Percentiles rank a stretch among this genome's conserved stretches.
These are phyloP conservation scores for Herpetomonas muscarum DNA, from an alignment of 208 protist genomes.

Conservation along the genomic window DNA sequence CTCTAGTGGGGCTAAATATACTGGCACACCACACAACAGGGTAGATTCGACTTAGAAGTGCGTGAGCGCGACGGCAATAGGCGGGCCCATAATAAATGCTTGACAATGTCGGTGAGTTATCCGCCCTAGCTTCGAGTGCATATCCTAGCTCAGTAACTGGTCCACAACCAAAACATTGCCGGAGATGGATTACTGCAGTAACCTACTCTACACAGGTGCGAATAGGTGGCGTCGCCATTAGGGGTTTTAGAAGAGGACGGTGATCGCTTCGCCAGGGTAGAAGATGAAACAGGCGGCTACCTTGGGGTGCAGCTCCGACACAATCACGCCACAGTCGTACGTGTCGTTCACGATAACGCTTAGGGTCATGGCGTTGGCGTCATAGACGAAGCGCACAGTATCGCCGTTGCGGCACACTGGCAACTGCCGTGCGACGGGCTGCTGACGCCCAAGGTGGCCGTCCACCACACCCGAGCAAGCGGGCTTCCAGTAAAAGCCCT, in stretches of 20 bases:
- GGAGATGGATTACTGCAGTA: no score
- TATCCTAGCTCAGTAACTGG: no score
- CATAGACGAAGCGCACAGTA: slow-evolving; percentile 54
- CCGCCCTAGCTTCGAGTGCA: no score
- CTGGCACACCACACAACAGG: no score
- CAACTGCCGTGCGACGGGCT: slow-evolving; percentile 28
- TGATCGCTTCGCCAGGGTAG: slow-evolving; percentile 71
- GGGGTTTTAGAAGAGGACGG: slow-evolving; percentile 34
- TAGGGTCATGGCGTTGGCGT: slow-evolving; percentile 31
- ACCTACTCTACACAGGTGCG: neutral
- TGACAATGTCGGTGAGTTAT: no score
- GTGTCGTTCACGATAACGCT: slow-evolving; percentile 45
- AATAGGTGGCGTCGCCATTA: neutral
- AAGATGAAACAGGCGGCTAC: slow-evolving; percentile 82
- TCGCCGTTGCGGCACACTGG: slow-evolving; percentile 64
- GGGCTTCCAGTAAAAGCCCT: slow-evolving; percentile 86
- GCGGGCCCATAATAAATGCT: no score
- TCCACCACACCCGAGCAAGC: slow-evolving; percentile 43
- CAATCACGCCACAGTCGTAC: slow-evolving; percentile 44
- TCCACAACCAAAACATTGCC: no score
- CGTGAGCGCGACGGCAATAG: no score
- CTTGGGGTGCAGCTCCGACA: slow-evolving; percentile 41
- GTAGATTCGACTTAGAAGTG: no score
- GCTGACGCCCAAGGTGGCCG: slow-evolving; percentile 46
- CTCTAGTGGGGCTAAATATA: no score